These are phyloP conservation scores for Coemansia sp. DNA, from an alignment of 192 early-diverging fungal genomes.

Conservation along the genomic window DNA sequence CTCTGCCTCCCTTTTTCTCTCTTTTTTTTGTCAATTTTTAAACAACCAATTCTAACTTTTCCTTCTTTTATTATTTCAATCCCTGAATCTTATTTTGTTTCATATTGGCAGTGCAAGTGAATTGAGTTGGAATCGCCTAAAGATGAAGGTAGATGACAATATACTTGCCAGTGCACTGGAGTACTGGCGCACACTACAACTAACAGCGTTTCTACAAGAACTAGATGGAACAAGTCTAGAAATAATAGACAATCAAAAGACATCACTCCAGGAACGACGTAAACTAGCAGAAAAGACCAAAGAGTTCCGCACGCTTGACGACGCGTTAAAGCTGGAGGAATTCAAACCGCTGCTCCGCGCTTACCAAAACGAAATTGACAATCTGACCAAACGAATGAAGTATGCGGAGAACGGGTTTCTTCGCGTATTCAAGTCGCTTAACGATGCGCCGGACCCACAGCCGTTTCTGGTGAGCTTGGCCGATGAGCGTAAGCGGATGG, in stretches of 20 bases:
- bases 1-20: background rate
- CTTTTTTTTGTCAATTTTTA: background rate
- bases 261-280: constrained; percentile 71
- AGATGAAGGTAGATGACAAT: constrained; percentile 21
- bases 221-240: constrained; percentile 77
- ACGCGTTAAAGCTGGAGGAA: constrained; percentile 74
- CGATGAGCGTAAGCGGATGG: constrained; percentile 15
- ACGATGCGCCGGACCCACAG: constrained; percentile 82
- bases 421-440: constrained; percentile 74
- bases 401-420: constrained; percentile 80
- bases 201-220: constrained; percentile 64
- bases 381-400: constrained; percentile 81
- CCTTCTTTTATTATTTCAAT: constrained; percentile 4
- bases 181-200: constrained; percentile 60
- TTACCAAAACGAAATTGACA: constrained; percentile 93
- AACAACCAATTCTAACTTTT: background rate
- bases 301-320: constrained; percentile 79
- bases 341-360: constrained; percentile 78
- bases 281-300: constrained; percentile 86
- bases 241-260: constrained; percentile 86
- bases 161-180: constrained; percentile 45
- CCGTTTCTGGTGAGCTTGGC: constrained; percentile 62
- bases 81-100: background rate
- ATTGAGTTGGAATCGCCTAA: background rate
- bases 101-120: background rate